Evolutionary conservation across 169 alveolate genomes (phyloP), one percentile per base, ranked within the genome.

Genomic region (Plasmodium reichenowi): DNA sequence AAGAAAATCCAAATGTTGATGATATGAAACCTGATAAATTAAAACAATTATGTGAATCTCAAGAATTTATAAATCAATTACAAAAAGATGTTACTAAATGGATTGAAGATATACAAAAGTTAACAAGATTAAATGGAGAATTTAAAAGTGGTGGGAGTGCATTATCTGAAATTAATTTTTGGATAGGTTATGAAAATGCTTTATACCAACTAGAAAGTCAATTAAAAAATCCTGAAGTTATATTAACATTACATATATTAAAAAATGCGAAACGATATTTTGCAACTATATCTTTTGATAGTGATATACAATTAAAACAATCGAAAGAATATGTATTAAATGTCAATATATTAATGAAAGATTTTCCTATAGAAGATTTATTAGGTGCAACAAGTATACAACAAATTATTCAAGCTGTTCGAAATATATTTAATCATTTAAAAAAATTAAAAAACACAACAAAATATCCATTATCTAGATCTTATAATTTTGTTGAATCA

Each of bases 311-410:
- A 15, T 94, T 98, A 54, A 97, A 97, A 73, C 95, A 95, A 22
- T 95, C 97, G 5, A 91, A 97, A 20, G 98, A 97, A 88, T 95
- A 95, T 66, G 98, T 97, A 17, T 93, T 95, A 62, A 96, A 95
- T 62, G 96, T 96, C 72, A 97, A 97, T 92, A 88, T 94, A 56
- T 91, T 98, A 67, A 96, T 98, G 92, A 98, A 97, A 67, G 99
- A 98, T 89, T 97, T 98, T 73, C 99, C 99, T 15, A 95, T 98
- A 45, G 95, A 97, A 72, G 98, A 97, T 64, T 88, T 98, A 72
- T 92, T 97, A 47, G 97, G 97, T 20, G 98, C 99, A 6, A 95
- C 94, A 10, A 95, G 95, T 15, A 85, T 98, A 50, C 97, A 94
- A 38, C 98, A 96, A 71, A 93, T 97, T 24, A 93, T 93, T 38